Percentiles rank a stretch among this genome's conserved stretches.
Conservation (phyloP, 2,329 filamentous ascomycete genomes). For the Chaetomium olivaceum region DNA sequence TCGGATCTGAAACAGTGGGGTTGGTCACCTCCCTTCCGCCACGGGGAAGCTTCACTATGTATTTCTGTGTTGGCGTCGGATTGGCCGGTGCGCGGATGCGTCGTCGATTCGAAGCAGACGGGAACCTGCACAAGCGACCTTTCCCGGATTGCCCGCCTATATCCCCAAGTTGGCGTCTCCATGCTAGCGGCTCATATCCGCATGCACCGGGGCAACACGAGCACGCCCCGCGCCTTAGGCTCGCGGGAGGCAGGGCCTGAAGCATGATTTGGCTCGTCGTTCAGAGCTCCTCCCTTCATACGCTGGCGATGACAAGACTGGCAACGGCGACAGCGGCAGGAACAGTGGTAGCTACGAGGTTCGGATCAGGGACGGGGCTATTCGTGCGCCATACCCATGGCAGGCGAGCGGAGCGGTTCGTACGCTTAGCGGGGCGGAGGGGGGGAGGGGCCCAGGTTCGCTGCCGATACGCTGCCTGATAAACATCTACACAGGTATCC, state of each 20-base stretch:
- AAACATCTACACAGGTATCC: slow-evolving; percentile 21
- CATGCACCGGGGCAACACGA: slow-evolving; percentile 37
- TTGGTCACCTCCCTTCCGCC: slow-evolving; percentile 23
- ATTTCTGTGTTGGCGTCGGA: slow-evolving; percentile 27
- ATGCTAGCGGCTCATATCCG: slow-evolving; percentile 37
- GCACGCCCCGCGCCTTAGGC: slow-evolving; percentile 23
- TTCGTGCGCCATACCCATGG: neutral
- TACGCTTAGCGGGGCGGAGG: neutral
- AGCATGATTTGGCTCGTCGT: slow-evolving; percentile 18
- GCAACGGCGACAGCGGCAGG: neutral
- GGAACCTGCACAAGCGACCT: slow-evolving; percentile 44
- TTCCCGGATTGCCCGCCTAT: slow-evolving; percentile 30
- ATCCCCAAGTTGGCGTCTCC: slow-evolving; percentile 30
- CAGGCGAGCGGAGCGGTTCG: neutral
- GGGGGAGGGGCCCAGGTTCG: neutral
- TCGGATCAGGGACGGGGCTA: slow-evolving; percentile 14
- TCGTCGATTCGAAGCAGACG: slow-evolving; percentile 40
- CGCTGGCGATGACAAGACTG: neutral
- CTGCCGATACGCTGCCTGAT: neutral
- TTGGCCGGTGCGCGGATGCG: slow-evolving; percentile 35
- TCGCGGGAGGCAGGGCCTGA: slow-evolving; percentile 19
- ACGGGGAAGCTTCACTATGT: slow-evolving; percentile 24
- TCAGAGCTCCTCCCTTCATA: neutral
- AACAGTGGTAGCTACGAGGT: slow-evolving; percentile 8
- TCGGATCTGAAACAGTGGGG: slow-evolving; percentile 38